A percentile compares a stretch with the other conserved stretches of the same genome.
Conservation (phyloP, 2,329 filamentous ascomycete species). For the Phyllosticta capitalensis region DNA sequence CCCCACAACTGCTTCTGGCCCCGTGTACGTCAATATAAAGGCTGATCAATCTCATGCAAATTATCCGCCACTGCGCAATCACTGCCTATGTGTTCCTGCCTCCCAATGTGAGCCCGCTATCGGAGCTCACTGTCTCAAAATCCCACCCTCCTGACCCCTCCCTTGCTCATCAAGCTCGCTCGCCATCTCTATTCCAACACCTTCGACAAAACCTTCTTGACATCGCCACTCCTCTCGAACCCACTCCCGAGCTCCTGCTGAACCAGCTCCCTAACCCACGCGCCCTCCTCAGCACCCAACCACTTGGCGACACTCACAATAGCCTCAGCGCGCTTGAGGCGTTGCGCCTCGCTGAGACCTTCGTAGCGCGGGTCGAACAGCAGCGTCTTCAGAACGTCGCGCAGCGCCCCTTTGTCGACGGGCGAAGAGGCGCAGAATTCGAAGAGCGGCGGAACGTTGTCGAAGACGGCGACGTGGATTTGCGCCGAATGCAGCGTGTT, state of each 20-base stretch:
- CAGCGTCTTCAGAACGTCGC: constrained; percentile 15
- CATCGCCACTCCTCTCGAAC: background rate
- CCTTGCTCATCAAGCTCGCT: no score
- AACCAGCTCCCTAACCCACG: background rate
- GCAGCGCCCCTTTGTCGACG: constrained; percentile 9
- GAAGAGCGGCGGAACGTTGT: constrained; percentile 17
- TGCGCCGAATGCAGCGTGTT: constrained; percentile 17
- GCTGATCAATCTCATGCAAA: no score
- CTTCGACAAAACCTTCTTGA: background rate
- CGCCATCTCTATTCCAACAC: background rate
- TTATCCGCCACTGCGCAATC: no score
- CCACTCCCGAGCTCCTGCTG: background rate
- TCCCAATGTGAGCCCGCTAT: no score
- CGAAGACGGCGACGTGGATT: constrained; percentile 19
- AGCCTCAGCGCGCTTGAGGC: constrained; percentile 21
- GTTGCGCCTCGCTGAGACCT: constrained; percentile 20
- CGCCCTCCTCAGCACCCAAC: background rate
- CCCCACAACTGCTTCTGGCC: no score
- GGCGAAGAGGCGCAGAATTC: constrained; percentile 3
- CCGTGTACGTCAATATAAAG: no score
- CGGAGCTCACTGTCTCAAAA: no score
- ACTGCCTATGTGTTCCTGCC: no score
- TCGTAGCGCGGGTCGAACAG: constrained; percentile 20
- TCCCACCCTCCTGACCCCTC: no score
- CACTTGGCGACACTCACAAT: constrained; percentile 4